Conservation (phyloP, 1,284 basidiomycete genomes). For the Mixia osmundae region DNA sequence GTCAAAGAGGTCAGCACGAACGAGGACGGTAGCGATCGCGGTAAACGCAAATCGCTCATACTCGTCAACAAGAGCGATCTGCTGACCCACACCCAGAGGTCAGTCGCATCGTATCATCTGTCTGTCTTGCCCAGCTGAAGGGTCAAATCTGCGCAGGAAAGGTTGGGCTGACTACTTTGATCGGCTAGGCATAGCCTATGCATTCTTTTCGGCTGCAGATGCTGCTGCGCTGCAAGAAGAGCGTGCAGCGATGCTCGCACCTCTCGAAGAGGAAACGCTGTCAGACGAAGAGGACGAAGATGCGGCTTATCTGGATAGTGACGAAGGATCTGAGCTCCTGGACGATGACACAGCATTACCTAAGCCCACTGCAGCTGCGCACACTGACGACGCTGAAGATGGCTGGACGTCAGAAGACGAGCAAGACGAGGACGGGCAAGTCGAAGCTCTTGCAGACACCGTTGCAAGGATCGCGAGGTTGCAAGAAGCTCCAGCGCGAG, state of each 20-base stretch:
- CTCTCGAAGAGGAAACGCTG: constrained; percentile 13
- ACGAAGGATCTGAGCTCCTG: constrained; percentile 2
- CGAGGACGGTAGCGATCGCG: constrained; percentile 16
- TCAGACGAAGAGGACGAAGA: constrained; percentile 14
- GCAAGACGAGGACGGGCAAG: constrained; percentile 24
- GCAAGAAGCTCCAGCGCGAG: not conserved
- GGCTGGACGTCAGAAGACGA: constrained; percentile 13
- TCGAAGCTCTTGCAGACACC: constrained; percentile 18
- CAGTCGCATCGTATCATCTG: too few species aligned
- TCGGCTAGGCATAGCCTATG: constrained; percentile 49
- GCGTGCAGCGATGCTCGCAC: constrained; percentile 9
- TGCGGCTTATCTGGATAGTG: constrained; percentile 7
- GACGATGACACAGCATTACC: not conserved
- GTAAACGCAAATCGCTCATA: constrained; percentile 46
- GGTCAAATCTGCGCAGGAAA: constrained; percentile 24
- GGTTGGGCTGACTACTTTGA: constrained; percentile 92
- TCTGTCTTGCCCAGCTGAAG: not conserved
- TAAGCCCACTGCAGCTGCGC: constrained; percentile 2
- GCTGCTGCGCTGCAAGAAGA: constrained; percentile 56
- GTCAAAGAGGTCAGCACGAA: constrained; percentile 26
- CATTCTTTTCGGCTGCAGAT: constrained; percentile 88
- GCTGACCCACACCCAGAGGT: constrained; percentile 68
- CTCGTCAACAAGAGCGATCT: constrained; percentile 95
- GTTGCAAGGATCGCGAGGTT: constrained; percentile 4
- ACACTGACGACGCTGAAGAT: constrained; percentile 6